phyloP scores from a whole-genome alignment of 495 filamentous ascomycete species.

The Parmelia sp. region DNA sequence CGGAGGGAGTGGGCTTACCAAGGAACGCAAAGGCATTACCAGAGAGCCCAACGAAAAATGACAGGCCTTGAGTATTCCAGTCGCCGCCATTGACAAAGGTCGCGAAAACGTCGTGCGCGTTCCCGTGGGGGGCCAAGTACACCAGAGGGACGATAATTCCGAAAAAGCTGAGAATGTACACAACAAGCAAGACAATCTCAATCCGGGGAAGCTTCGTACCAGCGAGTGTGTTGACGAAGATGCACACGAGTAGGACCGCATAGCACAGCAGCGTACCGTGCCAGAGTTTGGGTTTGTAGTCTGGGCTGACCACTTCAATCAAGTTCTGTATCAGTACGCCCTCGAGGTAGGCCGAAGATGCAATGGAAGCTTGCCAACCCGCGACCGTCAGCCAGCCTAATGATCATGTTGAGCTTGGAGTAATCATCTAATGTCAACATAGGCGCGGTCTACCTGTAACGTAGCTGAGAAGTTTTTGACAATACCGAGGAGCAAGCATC shows the following conservation, averaged over 20 bases:
- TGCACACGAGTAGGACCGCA: slow-evolving; percentile 35
- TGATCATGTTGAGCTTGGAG: not conserved
- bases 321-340: slow-evolving; percentile 42
- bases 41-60: slow-evolving; percentile 41
- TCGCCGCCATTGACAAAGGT: slow-evolving; percentile 42
- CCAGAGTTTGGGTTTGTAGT: slow-evolving; percentile 39
- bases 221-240: slow-evolving; percentile 41
- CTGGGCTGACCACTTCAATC: slow-evolving; percentile 36
- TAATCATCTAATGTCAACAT: not conserved
- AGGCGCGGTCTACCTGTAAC: slow-evolving; percentile 26
- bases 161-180: not conserved
- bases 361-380: slow-evolving; percentile 34
- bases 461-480: slow-evolving; percentile 27
- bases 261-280: slow-evolving; percentile 46
- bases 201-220: slow-evolving; percentile 35
- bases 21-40: slow-evolving; percentile 37
- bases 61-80: slow-evolving; percentile 40
- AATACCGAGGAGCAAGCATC: slow-evolving; percentile 27
- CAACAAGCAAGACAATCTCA: slow-evolving; percentile 28
- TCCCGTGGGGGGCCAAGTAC: slow-evolving; percentile 27
- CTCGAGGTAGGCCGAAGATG: slow-evolving; percentile 31
- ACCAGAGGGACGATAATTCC: slow-evolving; percentile 34
- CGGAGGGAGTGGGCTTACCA: slow-evolving; percentile 19
- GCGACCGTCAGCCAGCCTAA: slow-evolving; percentile 33
- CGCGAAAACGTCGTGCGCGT: slow-evolving; percentile 15